Percentiles rank a stretch among this genome's conserved stretches.
phyloP scores from a whole-genome alignment of 352 stramenopile species.

The Globisporangium echinulatum region DNA sequence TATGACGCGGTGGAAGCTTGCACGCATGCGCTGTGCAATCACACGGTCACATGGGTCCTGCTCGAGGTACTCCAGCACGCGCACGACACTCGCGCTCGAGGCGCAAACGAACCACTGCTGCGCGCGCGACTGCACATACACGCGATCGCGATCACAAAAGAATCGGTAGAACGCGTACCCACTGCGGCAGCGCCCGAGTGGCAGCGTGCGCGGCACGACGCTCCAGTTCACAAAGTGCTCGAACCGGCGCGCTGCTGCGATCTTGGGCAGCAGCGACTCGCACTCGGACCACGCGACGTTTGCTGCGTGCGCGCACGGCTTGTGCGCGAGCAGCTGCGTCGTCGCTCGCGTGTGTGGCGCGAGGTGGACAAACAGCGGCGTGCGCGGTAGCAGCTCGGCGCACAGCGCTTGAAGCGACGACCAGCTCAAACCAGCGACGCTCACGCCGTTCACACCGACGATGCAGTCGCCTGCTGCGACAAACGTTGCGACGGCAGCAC shows the following conservation, averaged over 20 bases:
- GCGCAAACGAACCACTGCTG: slow-evolving; percentile 43
- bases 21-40: slow-evolving; percentile 27
- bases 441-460: slow-evolving; percentile 57
- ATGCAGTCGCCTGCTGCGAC: slow-evolving; percentile 44
- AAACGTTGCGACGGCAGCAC: neutral
- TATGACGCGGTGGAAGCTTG: slow-evolving; percentile 35
- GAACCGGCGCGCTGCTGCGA: slow-evolving; percentile 39
- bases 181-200: slow-evolving; percentile 46
- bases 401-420: slow-evolving; percentile 32
- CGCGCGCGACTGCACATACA: slow-evolving; percentile 47
- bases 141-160: slow-evolving; percentile 36
- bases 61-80: slow-evolving; percentile 55
- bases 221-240: slow-evolving; percentile 57
- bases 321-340: slow-evolving; percentile 43
- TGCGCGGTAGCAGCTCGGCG: slow-evolving; percentile 19
- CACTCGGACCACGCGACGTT: slow-evolving; percentile 68
- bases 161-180: slow-evolving; percentile 64
- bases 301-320: slow-evolving; percentile 44
- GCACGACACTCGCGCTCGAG: slow-evolving; percentile 18
- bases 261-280: slow-evolving; percentile 32
- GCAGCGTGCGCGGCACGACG: slow-evolving; percentile 53
- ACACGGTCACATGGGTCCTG: slow-evolving; percentile 17
- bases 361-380: slow-evolving; percentile 52
- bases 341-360: slow-evolving; percentile 13
- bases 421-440: slow-evolving; percentile 39